These are phyloP conservation scores for Tinospora cordifolia DNA, from an alignment of 164 flowering plant species.

Conservation along the genomic window DNA sequence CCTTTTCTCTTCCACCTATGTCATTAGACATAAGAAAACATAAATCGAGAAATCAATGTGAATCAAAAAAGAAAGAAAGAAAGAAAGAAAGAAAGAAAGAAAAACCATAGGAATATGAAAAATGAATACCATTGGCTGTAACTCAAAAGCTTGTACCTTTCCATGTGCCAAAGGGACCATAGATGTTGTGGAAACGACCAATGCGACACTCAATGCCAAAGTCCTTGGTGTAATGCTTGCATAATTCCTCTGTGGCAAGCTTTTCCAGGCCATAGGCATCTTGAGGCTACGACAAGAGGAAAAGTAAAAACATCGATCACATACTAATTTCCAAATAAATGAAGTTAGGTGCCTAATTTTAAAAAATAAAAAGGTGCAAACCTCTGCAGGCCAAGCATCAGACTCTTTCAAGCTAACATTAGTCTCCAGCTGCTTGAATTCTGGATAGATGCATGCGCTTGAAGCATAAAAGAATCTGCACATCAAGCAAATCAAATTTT, in stretches of 20 bases:
- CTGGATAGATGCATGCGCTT: slow-evolving; percentile 97
- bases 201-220: slow-evolving; percentile 93
- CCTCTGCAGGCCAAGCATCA: slow-evolving; percentile 99
- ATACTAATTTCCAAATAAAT: not conserved
- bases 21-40: slow-evolving; percentile 8
- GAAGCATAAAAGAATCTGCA: slow-evolving; percentile 94
- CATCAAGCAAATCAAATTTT: not conserved
- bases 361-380: slow-evolving; percentile 23
- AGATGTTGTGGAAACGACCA: slow-evolving; percentile 97
- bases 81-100: no score
- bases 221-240: slow-evolving; percentile 95
- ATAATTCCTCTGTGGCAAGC: slow-evolving; percentile 91
- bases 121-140: not conserved
- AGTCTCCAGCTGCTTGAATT: slow-evolving; percentile 96
- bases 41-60: not conserved
- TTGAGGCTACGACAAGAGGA: slow-evolving; percentile 62
- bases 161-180: slow-evolving; percentile 99
- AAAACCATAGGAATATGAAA: not conserved
- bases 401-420: slow-evolving; percentile 99
- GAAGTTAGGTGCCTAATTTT: no score
- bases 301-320: slow-evolving; percentile 7
- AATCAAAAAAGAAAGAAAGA: no score
- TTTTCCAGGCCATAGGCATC: slow-evolving; percentile 99
- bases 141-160: slow-evolving; percentile 45
- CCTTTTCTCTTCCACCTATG: slow-evolving; percentile 95